These are phyloP conservation scores for Rosa chinensis DNA, from an alignment of 306 rosid genomes.

Conservation along the genomic window DNA sequence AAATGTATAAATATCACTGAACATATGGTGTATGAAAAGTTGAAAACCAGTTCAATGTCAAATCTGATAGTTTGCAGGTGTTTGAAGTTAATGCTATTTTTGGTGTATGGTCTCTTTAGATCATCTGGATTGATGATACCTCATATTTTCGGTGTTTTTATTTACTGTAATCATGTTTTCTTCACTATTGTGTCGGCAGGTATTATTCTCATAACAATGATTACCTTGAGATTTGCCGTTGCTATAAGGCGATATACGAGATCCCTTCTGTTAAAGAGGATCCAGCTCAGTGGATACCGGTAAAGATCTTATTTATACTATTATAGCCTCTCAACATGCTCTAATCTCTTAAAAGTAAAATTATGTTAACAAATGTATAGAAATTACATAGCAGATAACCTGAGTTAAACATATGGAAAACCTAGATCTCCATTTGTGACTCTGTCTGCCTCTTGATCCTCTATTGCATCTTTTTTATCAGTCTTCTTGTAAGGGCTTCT, in stretches of 20 bases:
- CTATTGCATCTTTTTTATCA: neutral
- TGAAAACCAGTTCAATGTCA: neutral
- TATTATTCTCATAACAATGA: constrained; percentile 73
- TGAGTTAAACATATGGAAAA: neutral
- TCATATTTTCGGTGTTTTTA: neutral
- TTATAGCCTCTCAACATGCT: neutral
- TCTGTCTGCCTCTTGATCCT: neutral
- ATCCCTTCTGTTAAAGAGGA: constrained; percentile 79
- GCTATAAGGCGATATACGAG: constrained; percentile 80
- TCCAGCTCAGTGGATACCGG: constrained; percentile 68
- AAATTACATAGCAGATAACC: neutral
- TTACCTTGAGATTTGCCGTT: constrained; percentile 90
- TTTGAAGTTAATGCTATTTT: neutral
- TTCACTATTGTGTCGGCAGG: constrained; percentile 39
- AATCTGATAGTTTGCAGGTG: neutral
- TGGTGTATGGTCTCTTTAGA: neutral
- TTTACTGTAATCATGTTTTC: neutral
- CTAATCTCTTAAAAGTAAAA: neutral
- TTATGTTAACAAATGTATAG: neutral
- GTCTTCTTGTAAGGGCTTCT: neutral
- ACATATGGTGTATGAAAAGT: neutral
- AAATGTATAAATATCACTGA: neutral
- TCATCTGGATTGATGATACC: neutral
- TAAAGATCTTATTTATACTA: constrained; percentile 26
- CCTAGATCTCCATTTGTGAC: neutral